Conservation (phyloP, 2,329 filamentous ascomycete species). For the Trichoderma oligosporum region DNA sequence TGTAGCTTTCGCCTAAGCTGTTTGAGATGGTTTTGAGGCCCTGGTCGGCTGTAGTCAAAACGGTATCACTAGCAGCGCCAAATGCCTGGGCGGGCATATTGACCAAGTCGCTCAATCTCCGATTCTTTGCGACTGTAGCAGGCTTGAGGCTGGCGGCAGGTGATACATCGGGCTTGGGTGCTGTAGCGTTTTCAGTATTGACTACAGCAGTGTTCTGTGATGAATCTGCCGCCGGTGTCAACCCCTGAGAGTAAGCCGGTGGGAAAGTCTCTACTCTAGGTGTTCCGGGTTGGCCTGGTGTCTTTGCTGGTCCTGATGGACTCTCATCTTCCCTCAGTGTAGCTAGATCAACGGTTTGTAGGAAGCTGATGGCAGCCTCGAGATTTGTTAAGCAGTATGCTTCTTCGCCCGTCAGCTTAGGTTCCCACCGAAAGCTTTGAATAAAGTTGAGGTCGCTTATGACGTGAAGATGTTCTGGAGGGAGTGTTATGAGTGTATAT, state of each 20-base stretch:
- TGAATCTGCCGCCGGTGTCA: slow-evolving; percentile 37
- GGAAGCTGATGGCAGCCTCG: slow-evolving; percentile 88
- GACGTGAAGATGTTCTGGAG: slow-evolving; percentile 78
- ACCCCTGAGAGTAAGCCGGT: slow-evolving; percentile 50
- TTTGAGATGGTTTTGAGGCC: slow-evolving; percentile 87
- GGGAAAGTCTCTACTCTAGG: slow-evolving; percentile 54
- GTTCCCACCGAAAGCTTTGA: slow-evolving; percentile 81
- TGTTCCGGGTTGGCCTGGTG: slow-evolving; percentile 45
- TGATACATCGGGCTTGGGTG: slow-evolving; percentile 38
- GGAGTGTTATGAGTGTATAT: slow-evolving; percentile 88
- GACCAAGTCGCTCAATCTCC: slow-evolving; percentile 79
- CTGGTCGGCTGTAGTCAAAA: slow-evolving; percentile 86
- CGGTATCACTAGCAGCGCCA: slow-evolving; percentile 76
- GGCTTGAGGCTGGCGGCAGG: slow-evolving; percentile 42
- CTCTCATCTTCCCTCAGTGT: slow-evolving; percentile 78
- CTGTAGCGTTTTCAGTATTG: slow-evolving; percentile 31
- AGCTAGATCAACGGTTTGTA: slow-evolving; percentile 91
- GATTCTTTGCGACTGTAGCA: slow-evolving; percentile 57
- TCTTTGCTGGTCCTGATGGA: slow-evolving; percentile 63
- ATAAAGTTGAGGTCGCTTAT: slow-evolving; percentile 96
- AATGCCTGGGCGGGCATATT: slow-evolving; percentile 79
- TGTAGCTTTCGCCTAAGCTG: slow-evolving; percentile 88
- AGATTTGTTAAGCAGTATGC: slow-evolving; percentile 96
- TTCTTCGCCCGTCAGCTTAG: slow-evolving; percentile 85
- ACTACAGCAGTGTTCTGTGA: slow-evolving; percentile 33